Base-by-base conservation (phyloP, 257 asterid species). In the Solanum sejunctum region DNA sequence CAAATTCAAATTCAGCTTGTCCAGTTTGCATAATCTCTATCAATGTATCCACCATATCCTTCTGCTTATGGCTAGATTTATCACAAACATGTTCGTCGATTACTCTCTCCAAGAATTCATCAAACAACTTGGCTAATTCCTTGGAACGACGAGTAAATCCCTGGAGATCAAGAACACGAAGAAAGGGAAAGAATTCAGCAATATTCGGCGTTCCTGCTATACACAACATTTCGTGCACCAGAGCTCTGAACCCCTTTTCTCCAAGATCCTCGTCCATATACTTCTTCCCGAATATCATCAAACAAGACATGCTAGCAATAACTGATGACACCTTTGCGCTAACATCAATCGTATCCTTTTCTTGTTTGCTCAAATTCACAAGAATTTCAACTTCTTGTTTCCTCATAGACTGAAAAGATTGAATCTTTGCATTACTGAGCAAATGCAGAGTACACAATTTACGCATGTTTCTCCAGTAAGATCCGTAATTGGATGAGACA, bases 41-140 rank as follows among this genome's bases (percentile, higher is more conserved):
- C 43, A 85, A 4, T 10, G 60, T 79, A 39, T 67, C 58, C 1
- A 69, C 64, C 63, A 85, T 63, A 67, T 51, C 70, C 10, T 85
- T 85, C 20, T 15, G 6, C 47, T 79, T 36, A 54, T 64, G 49
- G 41, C 26, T 43, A 17, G 23, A 15, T 12, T 23, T 56, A 56
- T 56, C 15, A 67, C 13, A 7, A 36, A 56, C 56, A 57, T 85
- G 88, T 20, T 85, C 85, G 11, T 85, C 83, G 1, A 84, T 71
- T 8, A 87, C 67, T 23, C 47, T 87, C 63, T 84, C 87, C 10
- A 88, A 10, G 23, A 84, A 88, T 0, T 73, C 86, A 23, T 88
- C 88, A 18, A 85, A 85, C 43, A 85, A 80, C 58, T 80, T 88
- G 0, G 84, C 43, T 10, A 85, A 2, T 12, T 7, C 64, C 41